phyloP scores from a whole-genome alignment of 2,329 filamentous ascomycete species.

The Neophaeococcomyces mojaviensis region DNA sequence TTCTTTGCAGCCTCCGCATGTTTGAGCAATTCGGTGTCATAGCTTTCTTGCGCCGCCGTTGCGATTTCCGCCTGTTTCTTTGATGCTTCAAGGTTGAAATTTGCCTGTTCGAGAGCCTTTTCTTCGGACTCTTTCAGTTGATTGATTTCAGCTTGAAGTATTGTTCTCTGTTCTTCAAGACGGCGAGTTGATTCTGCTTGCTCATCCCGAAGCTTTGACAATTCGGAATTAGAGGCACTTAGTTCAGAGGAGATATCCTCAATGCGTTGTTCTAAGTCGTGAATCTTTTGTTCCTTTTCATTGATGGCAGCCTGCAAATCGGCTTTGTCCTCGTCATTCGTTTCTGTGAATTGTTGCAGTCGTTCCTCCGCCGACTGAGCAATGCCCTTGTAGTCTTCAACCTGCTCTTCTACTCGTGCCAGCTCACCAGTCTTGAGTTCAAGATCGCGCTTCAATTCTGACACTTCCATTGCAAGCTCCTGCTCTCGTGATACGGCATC shows the following conservation, averaged over 20 bases:
- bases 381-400: conserved; percentile 81
- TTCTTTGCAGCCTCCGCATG: conserved; percentile 90
- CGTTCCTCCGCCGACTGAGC: conserved; percentile 83
- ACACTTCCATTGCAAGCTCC: conserved; percentile 74
- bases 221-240: conserved; percentile 69
- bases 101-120: conserved; percentile 67
- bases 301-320: conserved; percentile 70
- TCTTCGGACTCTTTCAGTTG: conserved; percentile 79
- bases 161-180: conserved; percentile 73
- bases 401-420: conserved; percentile 70
- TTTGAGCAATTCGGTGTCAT: conserved; percentile 88
- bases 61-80: conserved; percentile 92
- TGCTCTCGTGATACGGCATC: conserved; percentile 59
- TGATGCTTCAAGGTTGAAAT: conserved; percentile 83
- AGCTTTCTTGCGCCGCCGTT: conserved; percentile 85
- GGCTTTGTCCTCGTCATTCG: conserved; percentile 78
- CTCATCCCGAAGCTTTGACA: conserved; percentile 70
- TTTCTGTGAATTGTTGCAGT: conserved; percentile 67
- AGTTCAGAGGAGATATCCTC: conserved; percentile 80
- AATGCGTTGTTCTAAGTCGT: conserved; percentile 73
- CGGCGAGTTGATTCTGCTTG: conserved; percentile 66
- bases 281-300: conserved; percentile 71
- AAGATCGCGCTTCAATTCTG: conserved; percentile 78
- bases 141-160: conserved; percentile 68
- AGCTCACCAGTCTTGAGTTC: conserved; percentile 74